phyloP scores from a whole-genome alignment of 306 rosid species.

The Medicago truncatula region MtrunA17r5.0-ANR NC_053048.1:49154001-49154500 shows the following conservation, averaged over 20 bases:
- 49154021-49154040: neutral
- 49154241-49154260: slow-evolving; percentile 50
- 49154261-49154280: slow-evolving; percentile 52
- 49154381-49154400: slow-evolving; percentile 56
- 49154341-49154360: slow-evolving; percentile 49
- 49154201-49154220: neutral
- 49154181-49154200: neutral
- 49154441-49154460: slow-evolving; percentile 63
- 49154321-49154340: slow-evolving; percentile 48
- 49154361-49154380: slow-evolving; percentile 58
- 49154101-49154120: slow-evolving; percentile 59
- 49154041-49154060: slow-evolving; percentile 36
- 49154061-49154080: slow-evolving; percentile 62
- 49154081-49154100: slow-evolving; percentile 54
- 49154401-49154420: slow-evolving; percentile 59
- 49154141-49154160: slow-evolving; percentile 41
- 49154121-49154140: slow-evolving; percentile 68
- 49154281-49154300: slow-evolving; percentile 55
- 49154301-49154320: slow-evolving; percentile 50
- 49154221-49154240: neutral
- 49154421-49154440: slow-evolving; percentile 65
- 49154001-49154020: neutral
- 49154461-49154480: slow-evolving; percentile 52
- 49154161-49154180: slow-evolving; percentile 1
- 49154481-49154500: slow-evolving; percentile 54